These are phyloP conservation scores for Pisolithus albus DNA, from an alignment of 768 basidiomycete species.

Conservation along the genomic window DNA sequence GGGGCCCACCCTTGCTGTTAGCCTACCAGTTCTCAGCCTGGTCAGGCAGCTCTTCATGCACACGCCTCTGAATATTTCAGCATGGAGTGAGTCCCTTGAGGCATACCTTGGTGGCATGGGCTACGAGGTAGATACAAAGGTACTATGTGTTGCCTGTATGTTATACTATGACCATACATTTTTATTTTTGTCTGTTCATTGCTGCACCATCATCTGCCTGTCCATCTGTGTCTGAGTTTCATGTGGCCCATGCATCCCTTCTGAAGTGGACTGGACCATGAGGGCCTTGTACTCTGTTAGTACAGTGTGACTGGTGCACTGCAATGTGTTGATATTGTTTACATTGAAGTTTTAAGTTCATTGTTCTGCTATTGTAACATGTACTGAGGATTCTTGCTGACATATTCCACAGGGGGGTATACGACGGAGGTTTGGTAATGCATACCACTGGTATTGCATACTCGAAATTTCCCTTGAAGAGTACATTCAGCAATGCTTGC, in stretches of 20 bases:
- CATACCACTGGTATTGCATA: conserved; percentile 21
- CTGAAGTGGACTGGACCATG: no score
- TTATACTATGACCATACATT: no score
- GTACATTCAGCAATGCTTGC: conserved; percentile 1
- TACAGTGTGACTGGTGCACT: no score
- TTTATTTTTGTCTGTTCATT: no score
- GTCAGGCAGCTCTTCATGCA: conserved; percentile 19
- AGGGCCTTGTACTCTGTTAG: no score
- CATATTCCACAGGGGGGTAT: conserved; percentile 15
- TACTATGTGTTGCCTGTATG: conserved; percentile 1
- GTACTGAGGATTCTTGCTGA: background rate
- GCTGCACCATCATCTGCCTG: no score
- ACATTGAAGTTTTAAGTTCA: no score
- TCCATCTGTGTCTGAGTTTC: no score
- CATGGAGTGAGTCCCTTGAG: conserved; percentile 22
- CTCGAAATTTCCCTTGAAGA: conserved; percentile 9
- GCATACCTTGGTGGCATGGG: conserved; percentile 11
- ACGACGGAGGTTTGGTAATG: conserved; percentile 17
- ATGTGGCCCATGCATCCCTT: no score
- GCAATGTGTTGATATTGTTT: no score
- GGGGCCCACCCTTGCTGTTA: conserved; percentile 26
- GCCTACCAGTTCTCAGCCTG: conserved; percentile 26
- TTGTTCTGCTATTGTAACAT: no score
- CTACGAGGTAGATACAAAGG: conserved; percentile 16
- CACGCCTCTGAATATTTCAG: conserved; percentile 22